These are phyloP conservation scores for Geoglossum glabrum DNA, from an alignment of 495 filamentous ascomycete species.

Conservation along the genomic window DNA sequence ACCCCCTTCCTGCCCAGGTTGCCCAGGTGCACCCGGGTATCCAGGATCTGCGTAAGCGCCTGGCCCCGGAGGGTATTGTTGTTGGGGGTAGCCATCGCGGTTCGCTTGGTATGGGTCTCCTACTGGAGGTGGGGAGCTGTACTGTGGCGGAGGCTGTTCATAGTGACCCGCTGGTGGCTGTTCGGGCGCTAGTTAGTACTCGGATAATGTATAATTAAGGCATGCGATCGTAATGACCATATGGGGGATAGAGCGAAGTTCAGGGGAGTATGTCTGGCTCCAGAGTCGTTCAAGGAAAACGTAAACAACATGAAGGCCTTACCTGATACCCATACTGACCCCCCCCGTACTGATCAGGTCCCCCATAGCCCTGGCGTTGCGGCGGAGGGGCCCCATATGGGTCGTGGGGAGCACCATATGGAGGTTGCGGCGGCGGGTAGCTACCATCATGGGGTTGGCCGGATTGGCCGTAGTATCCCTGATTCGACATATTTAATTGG, in stretches of 20 bases:
- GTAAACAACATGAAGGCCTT: not conserved
- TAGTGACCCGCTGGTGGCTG: not conserved
- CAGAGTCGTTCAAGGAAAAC: not conserved
- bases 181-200: not conserved
- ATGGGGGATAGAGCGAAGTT: too few relatives aligned
- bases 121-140: not conserved
- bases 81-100: not conserved
- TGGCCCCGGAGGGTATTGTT: not conserved
- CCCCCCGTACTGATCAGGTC: not conserved
- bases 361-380: not conserved
- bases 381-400: not conserved
- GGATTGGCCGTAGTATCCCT: not conserved
- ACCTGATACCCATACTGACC: not conserved
- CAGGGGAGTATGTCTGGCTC: too few relatives aligned
- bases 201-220: too few relatives aligned
- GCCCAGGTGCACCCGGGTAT: not conserved
- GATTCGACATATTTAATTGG: not conserved
- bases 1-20: slow-evolving; percentile 18
- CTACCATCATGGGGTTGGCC: not conserved
- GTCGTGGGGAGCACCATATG: not conserved
- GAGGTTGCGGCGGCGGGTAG: not conserved
- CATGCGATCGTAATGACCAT: too few relatives aligned
- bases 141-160: not conserved
- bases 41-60: not conserved
- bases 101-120: not conserved